Conservation (phyloP, 208 protist species). For the Wallacemonas sp. region DNA sequence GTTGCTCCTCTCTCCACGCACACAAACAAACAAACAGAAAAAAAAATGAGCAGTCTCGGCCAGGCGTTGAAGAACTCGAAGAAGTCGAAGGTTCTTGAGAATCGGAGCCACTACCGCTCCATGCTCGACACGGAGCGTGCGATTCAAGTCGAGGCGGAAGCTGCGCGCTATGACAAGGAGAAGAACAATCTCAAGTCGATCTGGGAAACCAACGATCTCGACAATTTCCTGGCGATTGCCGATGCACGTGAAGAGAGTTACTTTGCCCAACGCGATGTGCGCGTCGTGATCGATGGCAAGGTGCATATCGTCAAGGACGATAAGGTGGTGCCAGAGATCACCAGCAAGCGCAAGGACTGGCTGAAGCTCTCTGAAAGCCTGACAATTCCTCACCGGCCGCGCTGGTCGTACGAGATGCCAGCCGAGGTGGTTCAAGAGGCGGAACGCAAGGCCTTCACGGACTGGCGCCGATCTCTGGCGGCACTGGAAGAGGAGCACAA, state of each 20-base stretch:
- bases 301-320: constrained; percentile 78
- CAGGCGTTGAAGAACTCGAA: constrained; percentile 81
- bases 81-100: constrained; percentile 34
- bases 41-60: constrained; percentile 53
- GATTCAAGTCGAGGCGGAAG: constrained; percentile 36
- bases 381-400: constrained; percentile 81
- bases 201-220: constrained; percentile 87
- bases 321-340: constrained; percentile 51
- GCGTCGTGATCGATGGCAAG: constrained; percentile 78
- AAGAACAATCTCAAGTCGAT: constrained; percentile 78
- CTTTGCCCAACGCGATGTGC: constrained; percentile 76
- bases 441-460: constrained; percentile 86
- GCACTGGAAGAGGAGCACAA: constrained; percentile 93
- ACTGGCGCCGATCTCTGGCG: constrained; percentile 89
- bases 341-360: constrained; percentile 50
- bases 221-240: constrained; percentile 86
- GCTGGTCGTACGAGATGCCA: constrained; percentile 78
- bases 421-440: constrained; percentile 59
- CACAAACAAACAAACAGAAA: no score
- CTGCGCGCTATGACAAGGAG: constrained; percentile 39
- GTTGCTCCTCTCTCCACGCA: neutral
- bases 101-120: constrained; percentile 41
- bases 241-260: constrained; percentile 87
- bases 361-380: constrained; percentile 72
- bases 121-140: constrained; percentile 50